Percentiles rank a stretch among this genome's conserved stretches.
These are phyloP conservation scores for Cryptococcus amylolentus DNA, from an alignment of 1,284 basidiomycete genomes.

Conservation along the genomic window DNA sequence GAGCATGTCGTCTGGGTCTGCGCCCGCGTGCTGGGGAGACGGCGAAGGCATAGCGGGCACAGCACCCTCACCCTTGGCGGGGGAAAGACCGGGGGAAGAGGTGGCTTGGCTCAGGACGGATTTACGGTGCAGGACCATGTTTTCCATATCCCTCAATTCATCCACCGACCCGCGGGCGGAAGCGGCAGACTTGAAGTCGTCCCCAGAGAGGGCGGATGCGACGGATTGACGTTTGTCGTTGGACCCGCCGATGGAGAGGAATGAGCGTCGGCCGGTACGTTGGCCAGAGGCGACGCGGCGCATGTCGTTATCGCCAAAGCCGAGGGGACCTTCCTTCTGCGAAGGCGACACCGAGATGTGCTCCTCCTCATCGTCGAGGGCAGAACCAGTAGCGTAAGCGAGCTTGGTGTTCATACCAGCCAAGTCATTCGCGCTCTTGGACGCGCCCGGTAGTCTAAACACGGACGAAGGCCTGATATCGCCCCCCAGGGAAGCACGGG, in stretches of 20 bases:
- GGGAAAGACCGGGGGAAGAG: slow-evolving; percentile 8
- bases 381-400: slow-evolving; percentile 42
- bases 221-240: slow-evolving; percentile 30
- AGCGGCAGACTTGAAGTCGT: slow-evolving; percentile 38
- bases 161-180: slow-evolving; percentile 40
- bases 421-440: slow-evolving; percentile 28
- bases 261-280: slow-evolving; percentile 26
- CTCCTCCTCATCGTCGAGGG: slow-evolving; percentile 40
- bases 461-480: slow-evolving; percentile 48
- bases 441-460: slow-evolving; percentile 52
- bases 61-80: slow-evolving; percentile 13
- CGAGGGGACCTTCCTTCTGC: slow-evolving; percentile 63
- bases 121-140: slow-evolving; percentile 26
- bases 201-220: slow-evolving; percentile 20
- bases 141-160: slow-evolving; percentile 45
- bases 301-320: slow-evolving; percentile 66
- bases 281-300: slow-evolving; percentile 25
- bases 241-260: slow-evolving; percentile 30
- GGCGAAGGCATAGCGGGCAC: slow-evolving; percentile 20
- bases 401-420: slow-evolving; percentile 42
- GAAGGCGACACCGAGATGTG: slow-evolving; percentile 58
- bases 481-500: slow-evolving; percentile 70
- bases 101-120: slow-evolving; percentile 29
- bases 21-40: neutral
- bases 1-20: slow-evolving; percentile 48